A percentile compares a stretch with the other conserved stretches of the same genome.
Evolutionary conservation across 352 stramenopile species (phyloP).

Genomic region (Globisporangium rhizosaccharum): DNA sequence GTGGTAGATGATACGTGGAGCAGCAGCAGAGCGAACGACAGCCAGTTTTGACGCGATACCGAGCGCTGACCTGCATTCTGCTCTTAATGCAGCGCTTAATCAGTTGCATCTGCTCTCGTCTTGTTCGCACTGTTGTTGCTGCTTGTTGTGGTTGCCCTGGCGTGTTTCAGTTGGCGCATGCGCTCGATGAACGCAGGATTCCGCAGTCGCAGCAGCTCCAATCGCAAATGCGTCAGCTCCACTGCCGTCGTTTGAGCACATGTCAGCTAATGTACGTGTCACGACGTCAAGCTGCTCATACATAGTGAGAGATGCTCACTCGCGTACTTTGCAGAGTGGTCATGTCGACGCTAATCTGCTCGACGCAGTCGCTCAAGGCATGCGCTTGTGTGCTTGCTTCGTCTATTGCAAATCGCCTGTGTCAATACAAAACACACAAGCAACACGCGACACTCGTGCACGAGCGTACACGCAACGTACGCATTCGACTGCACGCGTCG

Average conservation of each 20-base stretch:
- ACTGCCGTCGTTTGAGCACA: not conserved
- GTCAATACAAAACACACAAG: not conserved
- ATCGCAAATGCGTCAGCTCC: slow-evolving; percentile 11
- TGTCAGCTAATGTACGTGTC: not conserved
- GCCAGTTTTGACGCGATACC: not conserved
- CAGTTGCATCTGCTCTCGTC: not conserved
- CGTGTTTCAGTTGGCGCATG: slow-evolving; percentile 6
- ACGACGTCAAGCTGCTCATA: not conserved
- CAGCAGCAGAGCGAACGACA: no score
- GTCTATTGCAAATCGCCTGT: not conserved
- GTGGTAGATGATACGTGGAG: slow-evolving; percentile 27
- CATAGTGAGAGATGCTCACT: not conserved
- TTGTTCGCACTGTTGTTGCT: no score
- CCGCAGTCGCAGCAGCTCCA: slow-evolving; percentile 11
- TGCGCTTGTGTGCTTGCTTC: not conserved
- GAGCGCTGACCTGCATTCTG: not conserved
- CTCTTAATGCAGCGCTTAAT: not conserved
- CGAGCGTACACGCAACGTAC: not conserved
- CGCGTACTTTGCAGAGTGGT: not conserved
- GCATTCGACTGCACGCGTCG: not conserved
- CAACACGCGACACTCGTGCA: not conserved
- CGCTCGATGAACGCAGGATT: slow-evolving; percentile 14
- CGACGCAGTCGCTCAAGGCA: not conserved
- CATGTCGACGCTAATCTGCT: not conserved
- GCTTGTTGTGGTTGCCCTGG: not conserved